Percentiles rank a stretch among this genome's conserved stretches.
These are phyloP conservation scores for Solanum pinnatisectum DNA, from an alignment of 257 asterid genomes.

Conservation along the genomic window DNA sequence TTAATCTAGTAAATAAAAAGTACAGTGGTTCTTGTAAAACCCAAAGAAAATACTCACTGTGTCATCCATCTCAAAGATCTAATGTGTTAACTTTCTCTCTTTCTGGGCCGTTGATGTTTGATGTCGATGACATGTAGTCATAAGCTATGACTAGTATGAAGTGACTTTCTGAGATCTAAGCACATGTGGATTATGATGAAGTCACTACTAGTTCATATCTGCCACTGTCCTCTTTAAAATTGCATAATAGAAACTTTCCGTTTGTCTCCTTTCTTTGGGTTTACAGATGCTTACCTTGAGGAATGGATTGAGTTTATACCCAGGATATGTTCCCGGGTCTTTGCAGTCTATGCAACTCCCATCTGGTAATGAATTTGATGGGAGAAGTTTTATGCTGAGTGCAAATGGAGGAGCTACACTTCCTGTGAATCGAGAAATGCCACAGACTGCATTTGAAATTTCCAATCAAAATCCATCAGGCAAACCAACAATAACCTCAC, in stretches of 20 bases:
- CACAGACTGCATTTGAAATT: slow-evolving; percentile 29
- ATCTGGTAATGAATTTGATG: slow-evolving; percentile 39
- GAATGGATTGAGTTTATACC: slow-evolving; percentile 72
- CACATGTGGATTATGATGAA: neutral
- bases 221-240: neutral
- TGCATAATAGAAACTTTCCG: neutral
- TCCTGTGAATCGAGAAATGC: slow-evolving; percentile 31
- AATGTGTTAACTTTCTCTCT: neutral
- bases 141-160: neutral
- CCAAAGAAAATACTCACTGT: neutral
- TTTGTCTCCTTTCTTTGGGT: neutral
- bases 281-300: slow-evolving; percentile 87
- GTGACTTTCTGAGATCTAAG: neutral
- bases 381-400: slow-evolving; percentile 29
- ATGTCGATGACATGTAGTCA: neutral
- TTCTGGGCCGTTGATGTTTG: neutral
- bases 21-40: neutral
- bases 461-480: slow-evolving; percentile 28
- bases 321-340: slow-evolving; percentile 51
- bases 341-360: slow-evolving; percentile 43
- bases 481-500: slow-evolving; percentile 34
- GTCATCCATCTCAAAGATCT: neutral
- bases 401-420: slow-evolving; percentile 36
- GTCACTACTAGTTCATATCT: neutral
- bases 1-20: neutral